Base-by-base conservation (phyloP, 768 basidiomycete genomes). In the Cystobasidium tubakii region DNA sequence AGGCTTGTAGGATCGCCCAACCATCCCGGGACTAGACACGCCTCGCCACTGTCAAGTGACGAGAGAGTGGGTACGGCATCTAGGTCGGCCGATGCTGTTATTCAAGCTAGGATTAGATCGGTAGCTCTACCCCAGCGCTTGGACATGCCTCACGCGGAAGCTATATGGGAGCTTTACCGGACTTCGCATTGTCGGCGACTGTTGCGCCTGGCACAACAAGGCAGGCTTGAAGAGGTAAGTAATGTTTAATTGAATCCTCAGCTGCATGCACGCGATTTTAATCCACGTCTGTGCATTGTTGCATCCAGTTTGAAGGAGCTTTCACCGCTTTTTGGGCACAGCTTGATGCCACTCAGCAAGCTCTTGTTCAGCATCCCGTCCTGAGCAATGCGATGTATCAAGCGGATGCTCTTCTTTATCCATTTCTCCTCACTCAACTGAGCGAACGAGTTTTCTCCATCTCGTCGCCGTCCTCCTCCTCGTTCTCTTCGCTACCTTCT, bases 281-380 rank as follows among this genome's bases (percentile, higher is more conserved):
- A 33, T 50, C 53, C n/a, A n/a, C 53, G 29, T 2, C 36, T 25
- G 25, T 43, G 4, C 12, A 1, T 31, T 29, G 13, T 23, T 42
- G 42, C 29, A 23, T n/a, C 23, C 54, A 74, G 74, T 74, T 74
- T 31, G 70, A 74, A 33, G 34, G 29, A 6, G 65, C 60, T n/a
- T 23, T 63, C 27, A 3, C 27, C 19, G 31, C 27, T 33, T 62
- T 73, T 31, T 64, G 57, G 62, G 29, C 34, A 21, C 50, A 27
- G 1, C 64, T 65, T 23, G 62, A 53, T 27, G 17, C 62, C 10
- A 43, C 64, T n/a, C 62, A 64, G 43, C 73, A 62, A 66, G 39
- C 44, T 29, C 36, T 72, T 21, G 33, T 64, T 34, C 39, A 72
- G 23, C 34, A 70, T 34, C 69, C 60, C 1, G 3, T 75, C 4